A percentile compares a stretch with the other conserved stretches of the same genome.
These are phyloP conservation scores for Rasamsonia emersonii DNA, from an alignment of 2,329 filamentous ascomycete genomes.

Conservation along the genomic window DNA sequence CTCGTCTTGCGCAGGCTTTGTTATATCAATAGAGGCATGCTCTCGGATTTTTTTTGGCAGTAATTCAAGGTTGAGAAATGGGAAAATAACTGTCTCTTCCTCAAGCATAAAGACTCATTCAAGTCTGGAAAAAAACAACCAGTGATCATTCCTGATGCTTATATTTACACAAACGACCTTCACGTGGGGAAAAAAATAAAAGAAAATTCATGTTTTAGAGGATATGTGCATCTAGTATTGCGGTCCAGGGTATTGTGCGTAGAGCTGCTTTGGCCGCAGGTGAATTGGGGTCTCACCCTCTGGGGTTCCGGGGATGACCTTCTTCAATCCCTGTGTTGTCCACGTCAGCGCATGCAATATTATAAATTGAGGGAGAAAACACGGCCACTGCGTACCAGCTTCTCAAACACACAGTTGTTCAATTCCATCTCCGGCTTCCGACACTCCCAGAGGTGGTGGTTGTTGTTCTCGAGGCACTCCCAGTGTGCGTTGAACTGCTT, in stretches of 20 bases:
- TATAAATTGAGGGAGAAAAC: background rate
- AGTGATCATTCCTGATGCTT: slow-evolving; percentile 29
- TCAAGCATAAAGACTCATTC: no score
- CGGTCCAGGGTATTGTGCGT: slow-evolving; percentile 30
- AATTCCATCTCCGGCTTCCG: slow-evolving; percentile 77
- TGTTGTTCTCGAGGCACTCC: slow-evolving; percentile 93
- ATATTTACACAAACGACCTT: slow-evolving; percentile 33
- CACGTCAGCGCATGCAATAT: slow-evolving; percentile 1
- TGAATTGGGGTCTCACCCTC: slow-evolving; percentile 64
- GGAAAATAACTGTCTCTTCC: no score
- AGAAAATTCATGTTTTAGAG: slow-evolving; percentile 10
- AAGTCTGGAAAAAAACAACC: no score
- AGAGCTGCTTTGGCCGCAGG: slow-evolving; percentile 50
- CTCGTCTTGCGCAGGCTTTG: no score
- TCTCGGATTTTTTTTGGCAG: no score
- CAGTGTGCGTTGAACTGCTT: slow-evolving; percentile 88
- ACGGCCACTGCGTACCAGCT: slow-evolving; percentile 59
- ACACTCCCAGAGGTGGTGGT: slow-evolving; percentile 97
- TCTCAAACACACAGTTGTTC: slow-evolving; percentile 93
- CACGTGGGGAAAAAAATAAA: no score
- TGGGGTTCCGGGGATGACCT: slow-evolving; percentile 67
- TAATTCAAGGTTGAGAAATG: no score
- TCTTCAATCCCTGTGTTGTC: slow-evolving; percentile 61
- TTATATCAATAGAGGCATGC: no score
- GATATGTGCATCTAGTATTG: slow-evolving; percentile 25